Evolutionary conservation across 371 early-diverging fungal genomes (phyloP).

Genomic region (Mortierella sp.): DNA sequence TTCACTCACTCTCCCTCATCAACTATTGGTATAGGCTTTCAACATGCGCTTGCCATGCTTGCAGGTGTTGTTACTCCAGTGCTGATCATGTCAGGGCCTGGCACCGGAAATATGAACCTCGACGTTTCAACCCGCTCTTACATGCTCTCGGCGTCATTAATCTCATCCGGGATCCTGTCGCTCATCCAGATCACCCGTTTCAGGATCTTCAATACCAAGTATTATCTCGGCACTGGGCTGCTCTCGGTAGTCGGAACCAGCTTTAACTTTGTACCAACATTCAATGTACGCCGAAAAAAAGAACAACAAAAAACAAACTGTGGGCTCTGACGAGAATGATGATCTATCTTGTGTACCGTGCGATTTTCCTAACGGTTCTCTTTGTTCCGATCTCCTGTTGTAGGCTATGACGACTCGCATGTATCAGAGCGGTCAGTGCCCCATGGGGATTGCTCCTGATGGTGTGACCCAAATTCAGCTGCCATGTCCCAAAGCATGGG

Average conservation of each 20-base stretch:
- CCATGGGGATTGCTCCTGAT: conserved; percentile 51
- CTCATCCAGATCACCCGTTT: conserved; percentile 71
- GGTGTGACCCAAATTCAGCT: conserved; percentile 8
- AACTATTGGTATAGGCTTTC: conserved; percentile 55
- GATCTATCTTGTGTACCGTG: too few species aligned
- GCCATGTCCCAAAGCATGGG: conserved; percentile 68
- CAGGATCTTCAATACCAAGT: conserved; percentile 55
- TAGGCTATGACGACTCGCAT: conserved; percentile 45
- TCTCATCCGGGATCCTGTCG: conserved; percentile 63
- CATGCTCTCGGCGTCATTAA: conserved; percentile 68
- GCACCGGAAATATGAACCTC: conserved; percentile 61
- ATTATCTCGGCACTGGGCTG: conserved; percentile 67
- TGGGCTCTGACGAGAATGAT: too few species aligned
- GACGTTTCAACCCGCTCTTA: conserved; percentile 59
- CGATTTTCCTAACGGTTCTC: too few species aligned
- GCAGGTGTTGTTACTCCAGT: conserved; percentile 71
- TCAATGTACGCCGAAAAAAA: too few species aligned
- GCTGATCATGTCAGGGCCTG: conserved; percentile 64
- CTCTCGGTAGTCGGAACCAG: conserved; percentile 67
- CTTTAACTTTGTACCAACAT: conserved; percentile 53
- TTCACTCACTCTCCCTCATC: background rate
- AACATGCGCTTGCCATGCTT: conserved; percentile 69
- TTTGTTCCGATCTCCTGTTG: too few species aligned
- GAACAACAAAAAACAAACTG: too few species aligned
- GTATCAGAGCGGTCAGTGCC: conserved; percentile 51